Conservation (phyloP, 371 early-diverging fungal species). For the Apophysomyces trapeziformis region DNA sequence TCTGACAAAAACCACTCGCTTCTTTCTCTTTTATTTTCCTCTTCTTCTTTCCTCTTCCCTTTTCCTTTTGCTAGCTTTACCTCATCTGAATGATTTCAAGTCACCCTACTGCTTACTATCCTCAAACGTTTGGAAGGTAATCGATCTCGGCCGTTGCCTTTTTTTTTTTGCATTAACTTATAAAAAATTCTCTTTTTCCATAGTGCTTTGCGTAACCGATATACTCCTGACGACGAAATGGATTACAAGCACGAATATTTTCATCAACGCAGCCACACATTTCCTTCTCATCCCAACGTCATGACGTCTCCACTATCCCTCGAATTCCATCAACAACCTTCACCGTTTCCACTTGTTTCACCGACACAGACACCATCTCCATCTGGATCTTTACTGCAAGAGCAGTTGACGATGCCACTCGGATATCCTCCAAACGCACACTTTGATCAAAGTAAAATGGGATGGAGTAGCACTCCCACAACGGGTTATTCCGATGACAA, state of each 20-base stretch:
- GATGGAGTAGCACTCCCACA: constrained; percentile 10
- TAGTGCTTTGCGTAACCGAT: constrained; percentile 12
- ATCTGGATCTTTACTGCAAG: not conserved
- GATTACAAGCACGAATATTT: constrained; percentile 6
- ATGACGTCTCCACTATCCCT: constrained; percentile 1
- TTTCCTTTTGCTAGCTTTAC: not conserved
- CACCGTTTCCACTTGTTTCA: constrained; percentile 4
- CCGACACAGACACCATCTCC: constrained; percentile 3
- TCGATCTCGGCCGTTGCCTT: not conserved
- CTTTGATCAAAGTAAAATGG: constrained; percentile 3
- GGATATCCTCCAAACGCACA: not conserved
- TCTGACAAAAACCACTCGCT: not conserved
- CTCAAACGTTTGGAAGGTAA: not conserved
- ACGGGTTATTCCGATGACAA: constrained; percentile 12
- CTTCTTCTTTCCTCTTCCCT: not conserved
- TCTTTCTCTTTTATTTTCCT: not conserved
- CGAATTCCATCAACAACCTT: constrained; percentile 1
- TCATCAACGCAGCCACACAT: constrained; percentile 8
- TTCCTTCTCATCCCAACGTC: constrained; percentile 4
- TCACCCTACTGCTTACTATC: constrained; percentile 1
- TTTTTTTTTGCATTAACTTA: not conserved
- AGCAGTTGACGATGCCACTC: not conserved
- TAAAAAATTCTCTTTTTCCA: not conserved
- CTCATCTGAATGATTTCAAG: constrained; percentile 6
- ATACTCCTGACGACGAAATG: constrained; percentile 10